These are phyloP conservation scores for Takashimella koratensis DNA, from an alignment of 1,284 basidiomycete genomes.

Conservation along the genomic window DNA sequence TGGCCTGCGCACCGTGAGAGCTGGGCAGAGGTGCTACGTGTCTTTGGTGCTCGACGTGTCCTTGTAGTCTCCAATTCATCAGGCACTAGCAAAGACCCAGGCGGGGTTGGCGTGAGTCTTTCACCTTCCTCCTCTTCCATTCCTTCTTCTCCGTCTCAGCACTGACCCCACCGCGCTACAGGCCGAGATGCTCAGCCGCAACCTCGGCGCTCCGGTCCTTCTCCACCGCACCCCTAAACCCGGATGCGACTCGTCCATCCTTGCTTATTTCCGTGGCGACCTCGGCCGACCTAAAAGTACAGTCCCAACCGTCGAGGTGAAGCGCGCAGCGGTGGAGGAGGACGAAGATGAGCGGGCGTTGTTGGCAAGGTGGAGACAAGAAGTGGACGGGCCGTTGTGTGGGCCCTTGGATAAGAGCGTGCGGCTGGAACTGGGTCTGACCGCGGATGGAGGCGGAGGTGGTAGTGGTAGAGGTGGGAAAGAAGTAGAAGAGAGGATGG, in stretches of 20 bases:
- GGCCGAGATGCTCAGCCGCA: conserved; percentile 78
- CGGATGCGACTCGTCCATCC: conserved; percentile 65
- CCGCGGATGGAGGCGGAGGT: no score
- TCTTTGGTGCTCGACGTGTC: conserved; percentile 74
- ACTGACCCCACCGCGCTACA: conserved; percentile 38
- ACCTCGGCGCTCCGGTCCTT: conserved; percentile 77
- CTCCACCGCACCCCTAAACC: conserved; percentile 74
- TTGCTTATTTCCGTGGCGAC: conserved; percentile 56
- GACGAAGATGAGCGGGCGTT: conserved; percentile 25
- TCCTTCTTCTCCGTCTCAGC: not conserved
- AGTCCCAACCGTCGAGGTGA: not conserved
- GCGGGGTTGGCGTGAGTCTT: conserved; percentile 65
- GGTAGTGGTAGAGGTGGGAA: not conserved
- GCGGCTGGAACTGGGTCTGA: no score
- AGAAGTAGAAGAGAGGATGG: conserved; percentile 13
- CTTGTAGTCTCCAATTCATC: conserved; percentile 93
- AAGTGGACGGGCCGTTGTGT: conserved; percentile 33
- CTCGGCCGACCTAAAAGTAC: conserved; percentile 21
- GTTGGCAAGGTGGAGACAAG: conserved; percentile 21
- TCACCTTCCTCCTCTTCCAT: not conserved
- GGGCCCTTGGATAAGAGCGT: conserved; percentile 12
- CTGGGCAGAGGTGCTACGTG: conserved; percentile 68
- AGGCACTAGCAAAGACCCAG: conserved; percentile 73
- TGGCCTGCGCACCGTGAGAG: conserved; percentile 72
- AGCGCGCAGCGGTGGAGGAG: conserved; percentile 17